A percentile compares a stretch with the other conserved stretches of the same genome.
These are phyloP conservation scores for Hortaea sp. DNA, from an alignment of 2,329 filamentous ascomycete species.

Conservation along the genomic window DNA sequence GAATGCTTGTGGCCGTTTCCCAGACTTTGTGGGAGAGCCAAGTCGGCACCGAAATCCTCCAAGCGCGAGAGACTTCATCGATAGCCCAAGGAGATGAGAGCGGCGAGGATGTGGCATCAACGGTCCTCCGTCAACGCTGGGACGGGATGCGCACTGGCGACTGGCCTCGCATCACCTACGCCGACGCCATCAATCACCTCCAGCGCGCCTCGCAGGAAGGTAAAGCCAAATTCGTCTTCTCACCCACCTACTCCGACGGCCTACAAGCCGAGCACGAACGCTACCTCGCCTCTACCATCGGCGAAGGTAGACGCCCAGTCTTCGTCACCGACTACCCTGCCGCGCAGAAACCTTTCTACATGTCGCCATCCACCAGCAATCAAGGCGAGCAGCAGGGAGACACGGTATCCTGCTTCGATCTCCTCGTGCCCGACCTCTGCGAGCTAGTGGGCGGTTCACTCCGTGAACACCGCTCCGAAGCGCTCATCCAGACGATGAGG, in stretches of 20 bases:
- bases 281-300: slow-evolving; percentile 63
- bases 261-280: slow-evolving; percentile 90
- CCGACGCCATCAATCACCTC: slow-evolving; percentile 62
- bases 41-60: slow-evolving; percentile 46
- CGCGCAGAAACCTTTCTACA: slow-evolving; percentile 85
- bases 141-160: slow-evolving; percentile 54
- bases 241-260: slow-evolving; percentile 60
- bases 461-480: slow-evolving; percentile 66
- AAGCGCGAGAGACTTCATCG: slow-evolving; percentile 1
- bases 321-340: slow-evolving; percentile 94
- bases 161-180: slow-evolving; percentile 83
- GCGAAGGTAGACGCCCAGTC: slow-evolving; percentile 54
- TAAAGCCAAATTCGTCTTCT: slow-evolving; percentile 51
- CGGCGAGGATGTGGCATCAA: slow-evolving; percentile 18
- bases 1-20: slow-evolving; percentile 56
- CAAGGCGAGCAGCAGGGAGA: slow-evolving; percentile 3
- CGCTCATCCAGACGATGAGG: slow-evolving; percentile 62
- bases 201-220: slow-evolving; percentile 35
- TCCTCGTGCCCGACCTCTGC: slow-evolving; percentile 74
- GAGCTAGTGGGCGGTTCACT: slow-evolving; percentile 84
- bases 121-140: slow-evolving; percentile 60
- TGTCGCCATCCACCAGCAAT: slow-evolving; percentile 45
- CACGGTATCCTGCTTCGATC: slow-evolving; percentile 87
- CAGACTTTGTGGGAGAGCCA: slow-evolving; percentile 39
- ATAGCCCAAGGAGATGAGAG: background rate